phyloP scores from a whole-genome alignment of 192 early-diverging fungal genomes.

The Borealophlyctis nickersoniae region DNA sequence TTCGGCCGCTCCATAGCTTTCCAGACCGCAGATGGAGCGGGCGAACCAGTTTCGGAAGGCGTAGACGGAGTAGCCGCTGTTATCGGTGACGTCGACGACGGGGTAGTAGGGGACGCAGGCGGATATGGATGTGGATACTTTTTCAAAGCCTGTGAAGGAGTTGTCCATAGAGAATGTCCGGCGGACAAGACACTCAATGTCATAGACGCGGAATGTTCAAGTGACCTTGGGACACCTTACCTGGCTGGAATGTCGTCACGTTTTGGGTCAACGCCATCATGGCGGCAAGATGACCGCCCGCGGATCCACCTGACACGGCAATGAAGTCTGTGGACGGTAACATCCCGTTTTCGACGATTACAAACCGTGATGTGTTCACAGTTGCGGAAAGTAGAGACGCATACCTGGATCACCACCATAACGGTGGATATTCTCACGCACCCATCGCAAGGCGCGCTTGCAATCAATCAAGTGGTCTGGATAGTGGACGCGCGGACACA shows the following conservation, averaged over 20 bases:
- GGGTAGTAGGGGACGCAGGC: constrained; percentile 29
- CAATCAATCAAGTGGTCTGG: constrained; percentile 61
- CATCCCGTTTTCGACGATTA: not conserved
- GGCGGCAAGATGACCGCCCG: constrained; percentile 60
- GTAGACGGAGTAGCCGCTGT: constrained; percentile 40
- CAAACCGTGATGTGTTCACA: not conserved
- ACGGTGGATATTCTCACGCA: constrained; percentile 50
- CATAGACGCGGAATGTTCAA: too few species aligned
- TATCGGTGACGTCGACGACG: constrained; percentile 44
- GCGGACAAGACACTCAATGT: too few species aligned
- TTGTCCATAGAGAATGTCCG: too few species aligned
- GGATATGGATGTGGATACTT: constrained; percentile 51
- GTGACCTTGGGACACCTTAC: too few species aligned
- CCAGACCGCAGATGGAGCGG: constrained; percentile 33
- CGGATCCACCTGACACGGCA: constrained; percentile 51
- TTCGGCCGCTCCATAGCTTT: not conserved
- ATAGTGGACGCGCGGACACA: constrained; percentile 42
- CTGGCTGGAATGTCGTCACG: constrained; percentile 38
- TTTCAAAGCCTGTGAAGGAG: constrained; percentile 43
- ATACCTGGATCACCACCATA: constrained; percentile 59
- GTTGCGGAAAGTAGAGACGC: not conserved
- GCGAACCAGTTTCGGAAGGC: constrained; percentile 41
- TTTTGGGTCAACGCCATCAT: constrained; percentile 52
- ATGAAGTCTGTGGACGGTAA: constrained; percentile 47
- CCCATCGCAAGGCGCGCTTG: constrained; percentile 73